Conservation (phyloP, 2,329 filamentous ascomycete species). For the Paecilomyces dactylethromorphus region DNA sequence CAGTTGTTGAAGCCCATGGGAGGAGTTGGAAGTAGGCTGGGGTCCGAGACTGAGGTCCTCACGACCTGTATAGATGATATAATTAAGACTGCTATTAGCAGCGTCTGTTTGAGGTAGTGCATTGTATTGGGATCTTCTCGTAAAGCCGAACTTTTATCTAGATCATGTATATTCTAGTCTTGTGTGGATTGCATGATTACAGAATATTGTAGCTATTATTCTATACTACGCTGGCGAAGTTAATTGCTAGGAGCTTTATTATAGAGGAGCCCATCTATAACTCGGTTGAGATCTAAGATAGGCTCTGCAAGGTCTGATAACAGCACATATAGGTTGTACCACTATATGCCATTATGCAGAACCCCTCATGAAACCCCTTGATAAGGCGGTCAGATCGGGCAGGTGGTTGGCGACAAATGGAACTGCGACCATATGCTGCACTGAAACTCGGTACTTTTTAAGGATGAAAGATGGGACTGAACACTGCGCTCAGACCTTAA, state of each 20-base stretch:
- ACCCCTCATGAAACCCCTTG: background rate
- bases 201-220: background rate
- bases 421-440: background rate
- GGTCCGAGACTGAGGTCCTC: conserved; percentile 12
- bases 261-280: too few relatives aligned
- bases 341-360: background rate
- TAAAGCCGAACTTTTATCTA: background rate
- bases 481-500: background rate
- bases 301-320: too few relatives aligned
- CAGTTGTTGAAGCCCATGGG: conserved; percentile 51
- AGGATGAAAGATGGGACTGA: background rate
- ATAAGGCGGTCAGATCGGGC: background rate
- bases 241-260: too few relatives aligned
- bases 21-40: conserved; percentile 28
- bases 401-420: background rate
- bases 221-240: too few relatives aligned
- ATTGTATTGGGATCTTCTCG: background rate
- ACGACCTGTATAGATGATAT: background rate
- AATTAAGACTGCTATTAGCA: background rate
- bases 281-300: too few relatives aligned
- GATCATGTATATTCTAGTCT: background rate
- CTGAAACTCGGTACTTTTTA: background rate
- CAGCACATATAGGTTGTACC: too few relatives aligned
- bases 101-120: background rate
- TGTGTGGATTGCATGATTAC: background rate